A percentile compares a stretch with the other conserved stretches of the same genome.
These are phyloP conservation scores for Evernia prunastri DNA, from an alignment of 495 filamentous ascomycete species.

Conservation along the genomic window DNA sequence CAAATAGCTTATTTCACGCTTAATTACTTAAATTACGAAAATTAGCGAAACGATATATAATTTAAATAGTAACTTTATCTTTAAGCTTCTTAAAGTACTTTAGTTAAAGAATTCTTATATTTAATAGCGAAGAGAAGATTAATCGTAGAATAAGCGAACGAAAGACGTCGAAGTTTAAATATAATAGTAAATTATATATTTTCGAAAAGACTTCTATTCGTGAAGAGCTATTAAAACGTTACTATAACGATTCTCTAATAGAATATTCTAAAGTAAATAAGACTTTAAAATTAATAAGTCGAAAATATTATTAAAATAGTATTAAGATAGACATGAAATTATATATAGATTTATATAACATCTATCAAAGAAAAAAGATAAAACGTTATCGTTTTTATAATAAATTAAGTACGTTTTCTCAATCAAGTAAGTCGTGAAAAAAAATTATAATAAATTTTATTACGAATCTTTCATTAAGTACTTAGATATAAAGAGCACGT, in stretches of 20 bases:
- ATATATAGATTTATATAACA: too few relatives aligned
- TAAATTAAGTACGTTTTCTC: too few relatives aligned
- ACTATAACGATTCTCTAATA: background rate
- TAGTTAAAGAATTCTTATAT: background rate
- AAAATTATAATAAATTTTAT: too few relatives aligned
- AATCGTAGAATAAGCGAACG: background rate
- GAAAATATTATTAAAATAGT: background rate
- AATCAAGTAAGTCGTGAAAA: too few relatives aligned
- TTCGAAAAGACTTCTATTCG: background rate
- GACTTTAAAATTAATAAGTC: background rate
- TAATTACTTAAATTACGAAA: background rate
- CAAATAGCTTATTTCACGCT: too few relatives aligned
- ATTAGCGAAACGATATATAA: background rate
- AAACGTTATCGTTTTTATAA: too few relatives aligned
- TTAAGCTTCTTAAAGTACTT: too few relatives aligned
- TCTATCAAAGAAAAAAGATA: too few relatives aligned
- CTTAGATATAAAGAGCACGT: too few relatives aligned
- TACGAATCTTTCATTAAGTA: too few relatives aligned
- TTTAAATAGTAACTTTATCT: background rate
- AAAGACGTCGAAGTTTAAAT: background rate
- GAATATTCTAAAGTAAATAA: background rate
- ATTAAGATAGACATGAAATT: too few relatives aligned
- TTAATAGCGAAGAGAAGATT: background rate
- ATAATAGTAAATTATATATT: conserved; percentile 1
- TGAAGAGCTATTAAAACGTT: background rate